phyloP scores from a whole-genome alignment of 306 rosid species.

The Albizia julibrissin region DNA sequence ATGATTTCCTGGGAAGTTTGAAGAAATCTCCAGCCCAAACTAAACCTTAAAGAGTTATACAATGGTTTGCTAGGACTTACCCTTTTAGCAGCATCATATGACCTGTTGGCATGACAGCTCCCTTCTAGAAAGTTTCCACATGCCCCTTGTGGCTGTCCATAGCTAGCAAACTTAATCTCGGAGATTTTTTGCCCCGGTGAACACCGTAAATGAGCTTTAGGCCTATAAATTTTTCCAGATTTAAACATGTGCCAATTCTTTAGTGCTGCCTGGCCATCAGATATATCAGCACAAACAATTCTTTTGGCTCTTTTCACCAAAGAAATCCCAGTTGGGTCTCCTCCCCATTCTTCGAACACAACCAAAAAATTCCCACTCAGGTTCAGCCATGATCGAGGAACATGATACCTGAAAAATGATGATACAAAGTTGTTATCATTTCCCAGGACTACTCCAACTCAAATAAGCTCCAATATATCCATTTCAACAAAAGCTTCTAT shows the following conservation, averaged over 20 bases:
- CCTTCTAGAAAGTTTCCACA: slow-evolving; percentile 63
- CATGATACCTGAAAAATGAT: slow-evolving; percentile 76
- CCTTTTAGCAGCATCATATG: slow-evolving; percentile 60
- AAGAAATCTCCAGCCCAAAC: background rate
- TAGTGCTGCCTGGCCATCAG: slow-evolving; percentile 61
- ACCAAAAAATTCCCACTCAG: slow-evolving; percentile 68
- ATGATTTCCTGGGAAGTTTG: background rate
- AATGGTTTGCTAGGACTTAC: slow-evolving; percentile 36
- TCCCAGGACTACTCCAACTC: background rate
- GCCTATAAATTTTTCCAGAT: slow-evolving; percentile 40
- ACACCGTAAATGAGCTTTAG: slow-evolving; percentile 69
- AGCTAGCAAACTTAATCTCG: slow-evolving; percentile 65
- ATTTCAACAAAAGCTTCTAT: background rate
- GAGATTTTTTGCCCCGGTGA: slow-evolving; percentile 57
- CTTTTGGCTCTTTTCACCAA: slow-evolving; percentile 62
- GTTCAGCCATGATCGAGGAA: slow-evolving; percentile 87
- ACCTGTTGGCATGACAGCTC: slow-evolving; percentile 61
- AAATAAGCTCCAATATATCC: background rate
- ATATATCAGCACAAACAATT: slow-evolving; percentile 64
- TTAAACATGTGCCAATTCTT: slow-evolving; percentile 35
- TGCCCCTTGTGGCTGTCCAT: slow-evolving; percentile 57
- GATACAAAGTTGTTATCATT: slow-evolving; percentile 10
- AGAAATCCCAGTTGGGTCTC: slow-evolving; percentile 70
- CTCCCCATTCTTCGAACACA: slow-evolving; percentile 94
- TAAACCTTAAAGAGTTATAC: background rate